These are phyloP conservation scores for Senna siamea DNA, from an alignment of 306 rosid genomes.

Conservation along the genomic window DNA sequence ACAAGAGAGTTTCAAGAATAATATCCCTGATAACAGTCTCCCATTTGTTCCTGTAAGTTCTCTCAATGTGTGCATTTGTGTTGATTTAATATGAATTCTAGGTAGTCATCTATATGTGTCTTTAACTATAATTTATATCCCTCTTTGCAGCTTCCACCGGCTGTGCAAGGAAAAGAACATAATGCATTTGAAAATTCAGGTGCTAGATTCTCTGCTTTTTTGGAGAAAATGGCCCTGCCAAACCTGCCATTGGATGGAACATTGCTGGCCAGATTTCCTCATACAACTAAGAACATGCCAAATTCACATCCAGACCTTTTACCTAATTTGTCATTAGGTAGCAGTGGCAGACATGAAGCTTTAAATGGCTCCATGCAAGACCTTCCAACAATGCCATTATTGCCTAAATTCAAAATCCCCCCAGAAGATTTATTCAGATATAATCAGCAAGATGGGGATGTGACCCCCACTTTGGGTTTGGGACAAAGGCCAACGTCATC, in stretches of 20 bases:
- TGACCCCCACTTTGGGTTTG: slow-evolving; percentile 71
- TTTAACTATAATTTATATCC: slow-evolving; percentile 32
- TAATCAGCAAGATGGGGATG: slow-evolving; percentile 78
- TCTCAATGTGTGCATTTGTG: slow-evolving; percentile 4
- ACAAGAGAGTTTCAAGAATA: slow-evolving; percentile 61
- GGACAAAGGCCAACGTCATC: slow-evolving; percentile 69
- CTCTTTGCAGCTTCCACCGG: slow-evolving; percentile 57
- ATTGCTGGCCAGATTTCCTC: slow-evolving; percentile 78
- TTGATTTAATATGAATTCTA: slow-evolving; percentile 27
- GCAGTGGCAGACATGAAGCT: slow-evolving; percentile 73
- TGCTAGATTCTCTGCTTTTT: slow-evolving; percentile 65
- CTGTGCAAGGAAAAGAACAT: slow-evolving; percentile 53
- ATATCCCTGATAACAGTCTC: slow-evolving; percentile 57
- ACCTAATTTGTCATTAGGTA: slow-evolving; percentile 79
- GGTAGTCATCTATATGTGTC: slow-evolving; percentile 18
- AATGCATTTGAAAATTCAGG: slow-evolving; percentile 54
- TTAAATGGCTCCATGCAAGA: slow-evolving; percentile 66
- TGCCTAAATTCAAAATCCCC: slow-evolving; percentile 76
- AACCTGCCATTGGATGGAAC: slow-evolving; percentile 86
- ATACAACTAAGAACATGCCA: slow-evolving; percentile 59
- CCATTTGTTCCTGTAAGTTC: slow-evolving; percentile 68
- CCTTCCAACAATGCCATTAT: slow-evolving; percentile 68
- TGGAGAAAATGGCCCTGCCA: slow-evolving; percentile 74
- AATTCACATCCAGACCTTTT: slow-evolving; percentile 71
- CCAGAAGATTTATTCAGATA: slow-evolving; percentile 75